Evolutionary conservation across 345 rosid species (phyloP).

Genomic region (Pistacia vera): DNA sequence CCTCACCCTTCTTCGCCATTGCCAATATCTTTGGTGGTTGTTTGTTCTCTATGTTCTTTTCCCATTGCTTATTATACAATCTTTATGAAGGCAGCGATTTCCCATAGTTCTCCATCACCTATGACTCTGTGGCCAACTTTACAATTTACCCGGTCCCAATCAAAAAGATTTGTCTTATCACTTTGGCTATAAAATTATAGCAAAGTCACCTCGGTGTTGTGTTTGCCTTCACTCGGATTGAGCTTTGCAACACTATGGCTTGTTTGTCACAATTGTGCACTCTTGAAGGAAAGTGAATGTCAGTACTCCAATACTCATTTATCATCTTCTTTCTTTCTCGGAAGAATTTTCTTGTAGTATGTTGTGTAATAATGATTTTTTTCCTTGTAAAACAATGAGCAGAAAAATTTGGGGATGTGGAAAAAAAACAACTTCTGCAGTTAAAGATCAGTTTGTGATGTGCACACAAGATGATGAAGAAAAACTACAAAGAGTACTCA

Average conservation of each 20-base stretch:
- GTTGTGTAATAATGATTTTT: neutral
- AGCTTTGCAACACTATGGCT: constrained; percentile 59
- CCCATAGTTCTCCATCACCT: constrained; percentile 57
- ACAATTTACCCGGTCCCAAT: constrained; percentile 56
- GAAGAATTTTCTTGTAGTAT: neutral
- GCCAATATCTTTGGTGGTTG: constrained; percentile 50
- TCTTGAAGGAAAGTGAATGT: constrained; percentile 82
- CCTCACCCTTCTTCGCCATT: constrained; percentile 38
- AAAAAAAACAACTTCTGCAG: constrained; percentile 32
- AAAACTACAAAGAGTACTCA: constrained; percentile 48
- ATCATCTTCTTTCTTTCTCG: neutral
- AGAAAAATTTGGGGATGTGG: constrained; percentile 44
- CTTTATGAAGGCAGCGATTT: constrained; percentile 51
- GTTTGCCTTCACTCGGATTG: constrained; percentile 64
- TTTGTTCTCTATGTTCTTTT: constrained; percentile 50
- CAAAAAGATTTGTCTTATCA: constrained; percentile 41
- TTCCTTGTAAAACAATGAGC: neutral
- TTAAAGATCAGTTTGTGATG: constrained; percentile 40
- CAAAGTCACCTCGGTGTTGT: constrained; percentile 64
- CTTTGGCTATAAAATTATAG: constrained; percentile 51
- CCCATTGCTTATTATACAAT: constrained; percentile 63
- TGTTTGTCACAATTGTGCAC: constrained; percentile 75
- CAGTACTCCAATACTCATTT: neutral
- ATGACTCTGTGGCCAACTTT: constrained; percentile 41
- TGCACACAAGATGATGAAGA: constrained; percentile 80